Conservation (phyloP, 2,329 filamentous ascomycete genomes). For the Fusarium ramigenum region DNA sequence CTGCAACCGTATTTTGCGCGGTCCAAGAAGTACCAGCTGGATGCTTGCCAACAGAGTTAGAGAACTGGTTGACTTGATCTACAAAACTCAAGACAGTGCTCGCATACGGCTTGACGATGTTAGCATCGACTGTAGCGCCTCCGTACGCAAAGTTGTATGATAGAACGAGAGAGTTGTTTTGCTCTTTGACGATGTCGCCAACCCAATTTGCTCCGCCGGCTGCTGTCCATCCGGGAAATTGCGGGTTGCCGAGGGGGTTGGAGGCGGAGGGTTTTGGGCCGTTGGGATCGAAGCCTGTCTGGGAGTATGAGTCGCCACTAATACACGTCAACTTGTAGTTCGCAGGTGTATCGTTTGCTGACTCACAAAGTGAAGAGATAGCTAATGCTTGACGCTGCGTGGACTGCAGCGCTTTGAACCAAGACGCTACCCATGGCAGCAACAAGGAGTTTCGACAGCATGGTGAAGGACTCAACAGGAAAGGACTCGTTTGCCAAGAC, state of each 20-base stretch:
- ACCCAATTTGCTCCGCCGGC: constrained; percentile 63
- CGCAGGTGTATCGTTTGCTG: fast-evolving
- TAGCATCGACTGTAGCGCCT: constrained; percentile 62
- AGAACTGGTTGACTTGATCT: constrained; percentile 44
- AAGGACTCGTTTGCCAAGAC: too few relatives aligned
- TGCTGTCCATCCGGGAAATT: constrained; percentile 61
- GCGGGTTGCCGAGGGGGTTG: constrained; percentile 71
- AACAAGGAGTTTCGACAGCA: constrained; percentile 1
- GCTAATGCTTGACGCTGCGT: constrained; percentile 6
- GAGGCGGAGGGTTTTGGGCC: constrained; percentile 59
- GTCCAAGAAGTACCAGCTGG: constrained; percentile 54
- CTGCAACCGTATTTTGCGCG: constrained; percentile 53
- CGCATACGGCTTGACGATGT: constrained; percentile 61
- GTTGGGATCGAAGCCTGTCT: constrained; percentile 62
- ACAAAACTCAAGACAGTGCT: constrained; percentile 52
- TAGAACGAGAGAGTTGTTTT: constrained; percentile 55
- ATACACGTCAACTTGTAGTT: neutral
- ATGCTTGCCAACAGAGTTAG: constrained; percentile 42
- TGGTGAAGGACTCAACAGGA: too few relatives aligned
- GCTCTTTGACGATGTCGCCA: constrained; percentile 56
- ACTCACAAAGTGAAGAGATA: constrained; percentile 39
- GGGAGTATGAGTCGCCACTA: constrained; percentile 48
- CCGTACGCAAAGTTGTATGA: constrained; percentile 65
- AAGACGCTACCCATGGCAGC: neutral
- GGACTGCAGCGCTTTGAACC: neutral